Evolutionary conservation across 108 stramenopile species (phyloP), one percentile per base, ranked within the genome.

Genomic region (Schizochytrium sp.): DNA sequence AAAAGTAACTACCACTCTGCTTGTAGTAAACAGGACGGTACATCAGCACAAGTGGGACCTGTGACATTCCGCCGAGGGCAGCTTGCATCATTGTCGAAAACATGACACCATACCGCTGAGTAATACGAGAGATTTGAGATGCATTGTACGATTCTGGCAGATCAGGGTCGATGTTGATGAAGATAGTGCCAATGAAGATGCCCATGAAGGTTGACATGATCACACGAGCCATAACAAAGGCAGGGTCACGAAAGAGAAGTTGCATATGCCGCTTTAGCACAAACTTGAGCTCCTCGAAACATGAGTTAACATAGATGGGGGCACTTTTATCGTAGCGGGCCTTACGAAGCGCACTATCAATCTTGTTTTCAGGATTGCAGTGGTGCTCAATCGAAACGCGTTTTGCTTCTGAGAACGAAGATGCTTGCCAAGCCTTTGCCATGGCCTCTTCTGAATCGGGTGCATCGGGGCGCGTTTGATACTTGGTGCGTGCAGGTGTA

Each of bases 1-100:
- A 50, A 15, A 95, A 94, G 89, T 91, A 94, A 3, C 92, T 87
- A 91, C 93, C 94, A 15, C 96, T 96, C 46, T 87, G 87, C 87
- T 57, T 64, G 61, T 72, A 61, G 40, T 72, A 17, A 28, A 12
- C 83, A 12, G 61, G 12, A 40, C 19, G 83, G 13, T 13, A 13
- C 15, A 28, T 28, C 13, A 40, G 13, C 61, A 28, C n/a, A 72
- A 12, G 15, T 28, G 19, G 19, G 73, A 8, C n/a, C 13, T 19
- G 61, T 15, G 87, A 15, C 69, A n/a, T 88, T 88, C 83, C 17
- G 38, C 41, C 15, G 50, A 89, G 87, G 53, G 42, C 3, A 46
- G 56, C 56, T 8, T 19, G 46, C 13, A 46, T 38, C 42, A 89
- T 50, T 8, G 56, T 4, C 28, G 57, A 8, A 4, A 88, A 4